Conservation (phyloP, 2,329 filamentous ascomycete species). For the Alternaria conjuncta region DNA sequence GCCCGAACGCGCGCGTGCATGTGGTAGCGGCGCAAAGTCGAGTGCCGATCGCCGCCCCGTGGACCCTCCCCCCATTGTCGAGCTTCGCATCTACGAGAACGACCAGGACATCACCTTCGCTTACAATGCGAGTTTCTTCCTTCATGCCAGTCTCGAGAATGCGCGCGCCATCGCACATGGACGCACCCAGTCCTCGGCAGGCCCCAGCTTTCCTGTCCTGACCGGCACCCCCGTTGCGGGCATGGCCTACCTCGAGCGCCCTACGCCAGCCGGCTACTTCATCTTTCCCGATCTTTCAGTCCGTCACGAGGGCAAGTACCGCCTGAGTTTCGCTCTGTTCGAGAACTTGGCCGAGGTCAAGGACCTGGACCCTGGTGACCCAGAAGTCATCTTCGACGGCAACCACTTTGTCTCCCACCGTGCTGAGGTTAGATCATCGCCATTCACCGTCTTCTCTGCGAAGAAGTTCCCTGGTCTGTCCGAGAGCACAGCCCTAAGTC, state of each 20-base stretch:
- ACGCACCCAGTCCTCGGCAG: conserved; percentile 69
- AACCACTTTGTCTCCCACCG: conserved; percentile 76
- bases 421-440: conserved; percentile 85
- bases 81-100: conserved; percentile 84
- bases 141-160: conserved; percentile 87
- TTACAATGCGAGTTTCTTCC: conserved; percentile 97
- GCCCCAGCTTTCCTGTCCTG: conserved; percentile 75
- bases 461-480: conserved; percentile 98
- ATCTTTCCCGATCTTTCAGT: conserved; percentile 97
- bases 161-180: conserved; percentile 83
- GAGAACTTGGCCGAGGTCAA: conserved; percentile 88
- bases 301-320: conserved; percentile 90
- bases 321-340: conserved; percentile 89
- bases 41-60: conserved; percentile 85
- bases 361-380: conserved; percentile 71
- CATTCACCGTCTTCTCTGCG: conserved; percentile 90
- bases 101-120: conserved; percentile 74
- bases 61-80: conserved; percentile 92
- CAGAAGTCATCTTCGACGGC: conserved; percentile 48
- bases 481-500: conserved; percentile 86
- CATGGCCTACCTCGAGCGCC: conserved; percentile 94
- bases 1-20: conserved; percentile 91
- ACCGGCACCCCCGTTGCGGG: conserved; percentile 95
- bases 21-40: conserved; percentile 90
- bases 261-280: conserved; percentile 82